Evolutionary conservation across 177 flowering plant genomes (phyloP).

Genomic region (Telopea speciosissima): DNA sequence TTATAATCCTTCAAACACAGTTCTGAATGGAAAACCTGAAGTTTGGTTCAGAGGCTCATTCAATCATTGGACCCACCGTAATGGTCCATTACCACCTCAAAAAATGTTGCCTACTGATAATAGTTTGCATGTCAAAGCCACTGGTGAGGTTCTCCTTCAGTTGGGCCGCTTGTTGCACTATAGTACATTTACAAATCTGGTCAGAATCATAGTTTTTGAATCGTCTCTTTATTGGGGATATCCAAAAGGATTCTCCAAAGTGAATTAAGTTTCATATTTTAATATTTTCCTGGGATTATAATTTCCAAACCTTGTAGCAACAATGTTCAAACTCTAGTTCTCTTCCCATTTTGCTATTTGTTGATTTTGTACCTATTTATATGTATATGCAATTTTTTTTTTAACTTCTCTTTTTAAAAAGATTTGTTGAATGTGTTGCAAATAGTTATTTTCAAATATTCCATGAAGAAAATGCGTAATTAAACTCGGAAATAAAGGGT

Average conservation of each 20-base stretch:
- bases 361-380: background rate
- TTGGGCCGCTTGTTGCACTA: background rate
- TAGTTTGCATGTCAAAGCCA: constrained; percentile 58
- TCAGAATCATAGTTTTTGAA: background rate
- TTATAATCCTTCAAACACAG: constrained; percentile 85
- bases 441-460: background rate
- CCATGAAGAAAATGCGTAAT: background rate
- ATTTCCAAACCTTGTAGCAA: background rate
- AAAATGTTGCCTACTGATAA: constrained; percentile 69
- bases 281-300: background rate
- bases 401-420: background rate
- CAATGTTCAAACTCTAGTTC: background rate
- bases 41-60: constrained; percentile 93
- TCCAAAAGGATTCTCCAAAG: background rate
- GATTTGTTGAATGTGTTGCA: background rate
- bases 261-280: background rate
- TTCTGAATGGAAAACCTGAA: constrained; percentile 83
- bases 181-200: background rate
- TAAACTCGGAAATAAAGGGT: background rate
- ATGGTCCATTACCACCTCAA: constrained; percentile 76
- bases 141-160: constrained; percentile 40
- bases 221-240: background rate
- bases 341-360: background rate
- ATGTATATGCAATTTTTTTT: background rate
- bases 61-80: constrained; percentile 84